Evolutionary conservation across 2,329 filamentous ascomycete species (phyloP), one percentile per base, ranked within the genome.

Genomic region (Neoascochyta sp.): DNA sequence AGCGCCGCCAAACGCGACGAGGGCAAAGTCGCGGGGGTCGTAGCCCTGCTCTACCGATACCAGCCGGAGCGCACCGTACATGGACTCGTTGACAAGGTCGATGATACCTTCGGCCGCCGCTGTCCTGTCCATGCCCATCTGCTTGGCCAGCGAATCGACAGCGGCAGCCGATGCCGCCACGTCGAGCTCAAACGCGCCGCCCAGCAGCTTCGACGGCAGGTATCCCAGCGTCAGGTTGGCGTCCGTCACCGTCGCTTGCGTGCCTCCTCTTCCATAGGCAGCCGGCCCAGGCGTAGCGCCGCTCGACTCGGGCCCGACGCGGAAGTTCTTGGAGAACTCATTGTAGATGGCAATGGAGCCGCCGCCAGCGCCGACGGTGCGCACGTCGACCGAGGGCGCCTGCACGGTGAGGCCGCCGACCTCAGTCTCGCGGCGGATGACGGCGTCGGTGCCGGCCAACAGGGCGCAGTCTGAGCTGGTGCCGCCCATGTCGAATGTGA

Each of bases 1-100:
- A 13, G 69, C 70, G 28, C 70, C 70, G 16, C 70, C 70, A 36
- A 73, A 71, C 1, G 67, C 69, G 5, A 73, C 70, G 4, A 74
- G 57, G 3, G 70, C 68, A 42, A 73, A 73, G 21, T 73, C 68
- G 7, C 65, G 58, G 14, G 70, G 69, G 36, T 74, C 69, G 32
- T 70, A 69, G 19, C 70, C 70, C 45, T 73, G 69, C 40, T 74
- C 70, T 4, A 74, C 66, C 1, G 70, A 73, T 0, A 74, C 69
- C 4, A 72, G 52, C 22, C 70, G 62, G 16, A 74, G 50, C 9
- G 70, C 70, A 4, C 70, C 69, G 33, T 73, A 68, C 62, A 74
- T 73, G 5, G 67, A 67, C 43, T 74, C 70, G 30, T 73, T 73
- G 19, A 70, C 65, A 3, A 74, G 43, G 24, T 70, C 63, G 26